These are phyloP conservation scores for Clonostachys byssicola DNA, from an alignment of 2,329 filamentous ascomycete species.

Conservation along the genomic window DNA sequence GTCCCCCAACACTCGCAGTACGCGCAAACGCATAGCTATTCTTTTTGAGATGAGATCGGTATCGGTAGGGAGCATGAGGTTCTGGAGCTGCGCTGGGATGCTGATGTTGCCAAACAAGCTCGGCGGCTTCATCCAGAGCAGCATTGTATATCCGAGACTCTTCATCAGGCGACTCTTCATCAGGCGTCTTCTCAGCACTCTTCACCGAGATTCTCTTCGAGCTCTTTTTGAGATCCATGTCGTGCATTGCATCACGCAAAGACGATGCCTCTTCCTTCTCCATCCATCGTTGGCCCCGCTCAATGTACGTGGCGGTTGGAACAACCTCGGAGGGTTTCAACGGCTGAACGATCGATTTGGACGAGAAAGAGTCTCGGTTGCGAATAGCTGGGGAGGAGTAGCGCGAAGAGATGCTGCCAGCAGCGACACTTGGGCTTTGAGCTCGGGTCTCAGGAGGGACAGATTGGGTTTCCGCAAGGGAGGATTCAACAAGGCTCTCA, in stretches of 20 bases:
- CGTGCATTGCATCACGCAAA: slow-evolving; percentile 67
- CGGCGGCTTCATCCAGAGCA: slow-evolving; percentile 72
- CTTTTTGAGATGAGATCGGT: slow-evolving; percentile 65
- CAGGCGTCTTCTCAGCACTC: slow-evolving; percentile 12
- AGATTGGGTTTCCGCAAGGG: slow-evolving; percentile 13
- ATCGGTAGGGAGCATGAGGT: slow-evolving; percentile 62
- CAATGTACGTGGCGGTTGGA: slow-evolving; percentile 65
- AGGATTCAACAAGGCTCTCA: slow-evolving; percentile 21
- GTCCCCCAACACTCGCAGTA: slow-evolving; percentile 51
- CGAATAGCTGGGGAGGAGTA: slow-evolving; percentile 39
- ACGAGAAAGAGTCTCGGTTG: slow-evolving; percentile 49
- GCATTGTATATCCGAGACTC: slow-evolving; percentile 65
- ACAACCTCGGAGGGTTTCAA: slow-evolving; percentile 58
- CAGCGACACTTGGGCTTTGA: slow-evolving; percentile 30
- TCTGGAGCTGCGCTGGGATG: slow-evolving; percentile 48
- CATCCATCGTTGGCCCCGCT: slow-evolving; percentile 72
- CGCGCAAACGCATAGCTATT: slow-evolving; percentile 68
- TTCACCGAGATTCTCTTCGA: slow-evolving; percentile 13
- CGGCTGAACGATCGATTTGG: slow-evolving; percentile 29
- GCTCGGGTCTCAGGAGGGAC: slow-evolving; percentile 12
- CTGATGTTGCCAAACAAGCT: slow-evolving; percentile 74
- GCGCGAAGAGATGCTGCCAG: slow-evolving; percentile 43
- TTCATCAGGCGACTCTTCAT: slow-evolving; percentile 19
- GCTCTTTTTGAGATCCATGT: slow-evolving; percentile 56
- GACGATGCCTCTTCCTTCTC: slow-evolving; percentile 74